Conservation (phyloP, 345 rosid species). For the Ricinus communis region DNA sequence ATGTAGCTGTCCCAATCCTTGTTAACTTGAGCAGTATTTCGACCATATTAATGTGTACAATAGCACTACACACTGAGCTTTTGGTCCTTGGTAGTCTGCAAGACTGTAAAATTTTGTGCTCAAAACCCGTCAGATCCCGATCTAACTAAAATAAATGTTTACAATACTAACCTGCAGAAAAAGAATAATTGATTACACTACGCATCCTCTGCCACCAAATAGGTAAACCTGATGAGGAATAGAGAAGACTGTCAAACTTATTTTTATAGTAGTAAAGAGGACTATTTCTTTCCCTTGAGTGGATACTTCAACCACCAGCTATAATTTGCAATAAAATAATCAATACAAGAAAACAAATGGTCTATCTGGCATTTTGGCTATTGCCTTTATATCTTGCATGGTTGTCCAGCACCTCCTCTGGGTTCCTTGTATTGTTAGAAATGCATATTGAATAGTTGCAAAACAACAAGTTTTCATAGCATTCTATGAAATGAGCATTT, state of each 20-base stretch:
- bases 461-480: background rate
- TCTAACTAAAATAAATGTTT: too few species aligned
- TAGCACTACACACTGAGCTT: too few species aligned
- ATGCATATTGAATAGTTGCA: background rate
- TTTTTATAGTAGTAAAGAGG: too few species aligned
- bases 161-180: too few species aligned
- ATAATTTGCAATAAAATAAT: background rate
- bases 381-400: background rate
- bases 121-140: too few species aligned
- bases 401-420: background rate
- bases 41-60: background rate
- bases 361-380: background rate
- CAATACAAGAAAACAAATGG: background rate
- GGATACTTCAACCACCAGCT: slow-evolving; percentile 9
- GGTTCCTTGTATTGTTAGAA: background rate
- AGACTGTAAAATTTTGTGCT: too few species aligned
- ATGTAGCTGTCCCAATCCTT: background rate
- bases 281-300: background rate
- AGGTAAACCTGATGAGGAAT: too few species aligned
- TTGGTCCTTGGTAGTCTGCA: too few species aligned
- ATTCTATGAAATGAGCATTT: background rate
- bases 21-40: too few species aligned
- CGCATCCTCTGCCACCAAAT: too few species aligned
- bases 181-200: too few species aligned
- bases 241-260: too few species aligned